phyloP scores from a whole-genome alignment of 2,329 filamentous ascomycete genomes.

The Elsinoe perseae region DNA sequence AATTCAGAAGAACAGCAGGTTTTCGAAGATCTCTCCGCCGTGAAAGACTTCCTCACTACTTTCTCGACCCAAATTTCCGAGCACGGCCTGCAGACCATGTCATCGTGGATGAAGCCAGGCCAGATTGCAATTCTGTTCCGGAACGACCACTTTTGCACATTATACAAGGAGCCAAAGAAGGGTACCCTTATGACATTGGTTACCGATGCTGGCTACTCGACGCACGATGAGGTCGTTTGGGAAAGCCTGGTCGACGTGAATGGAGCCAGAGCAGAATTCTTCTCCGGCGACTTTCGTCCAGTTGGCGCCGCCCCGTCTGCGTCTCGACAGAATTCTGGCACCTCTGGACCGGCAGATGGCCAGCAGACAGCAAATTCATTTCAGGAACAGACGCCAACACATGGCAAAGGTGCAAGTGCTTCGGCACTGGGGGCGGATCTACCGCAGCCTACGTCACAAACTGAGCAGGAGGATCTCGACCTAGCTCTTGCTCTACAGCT shows the following conservation, averaged over 20 bases:
- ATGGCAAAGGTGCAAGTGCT: neutral
- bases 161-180: slow-evolving; percentile 79
- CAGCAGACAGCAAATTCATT: slow-evolving; percentile 50
- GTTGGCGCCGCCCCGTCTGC: slow-evolving; percentile 54
- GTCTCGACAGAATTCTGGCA: slow-evolving; percentile 11
- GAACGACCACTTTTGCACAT: slow-evolving; percentile 92
- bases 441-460: slow-evolving; percentile 25
- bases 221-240: slow-evolving; percentile 89
- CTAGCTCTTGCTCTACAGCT: slow-evolving; percentile 83
- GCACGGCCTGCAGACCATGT: slow-evolving; percentile 69
- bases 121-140: slow-evolving; percentile 86
- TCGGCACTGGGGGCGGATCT: slow-evolving; percentile 7
- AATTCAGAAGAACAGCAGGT: slow-evolving; percentile 66
- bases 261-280: slow-evolving; percentile 73
- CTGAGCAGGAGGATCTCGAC: slow-evolving; percentile 73
- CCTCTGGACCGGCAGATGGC: slow-evolving; percentile 31
- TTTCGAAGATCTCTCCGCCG: slow-evolving; percentile 74
- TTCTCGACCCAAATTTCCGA: slow-evolving; percentile 83
- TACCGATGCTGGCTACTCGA: slow-evolving; percentile 84
- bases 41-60: slow-evolving; percentile 71
- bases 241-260: slow-evolving; percentile 85
- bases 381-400: slow-evolving; percentile 15
- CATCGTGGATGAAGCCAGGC: slow-evolving; percentile 62
- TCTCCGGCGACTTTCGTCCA: slow-evolving; percentile 80
- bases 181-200: slow-evolving; percentile 73